A percentile compares a stretch with the other conserved stretches of the same genome.
Conservation (phyloP, 495 filamentous ascomycete genomes). For the Lasiosphaeris hirsuta region DNA sequence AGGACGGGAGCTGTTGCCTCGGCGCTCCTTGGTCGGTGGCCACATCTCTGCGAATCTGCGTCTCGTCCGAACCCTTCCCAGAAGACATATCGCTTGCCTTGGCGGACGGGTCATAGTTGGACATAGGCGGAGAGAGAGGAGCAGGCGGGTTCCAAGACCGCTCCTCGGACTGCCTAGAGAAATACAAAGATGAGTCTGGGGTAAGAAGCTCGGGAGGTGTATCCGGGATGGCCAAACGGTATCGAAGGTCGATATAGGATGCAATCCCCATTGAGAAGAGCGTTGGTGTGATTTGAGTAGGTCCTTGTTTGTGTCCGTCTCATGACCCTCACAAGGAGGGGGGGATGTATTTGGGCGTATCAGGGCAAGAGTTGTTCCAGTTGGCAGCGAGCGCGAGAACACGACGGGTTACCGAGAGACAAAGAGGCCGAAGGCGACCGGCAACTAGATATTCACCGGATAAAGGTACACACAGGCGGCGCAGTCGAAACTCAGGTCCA, state of each 20-base stretch:
- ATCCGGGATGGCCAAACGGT: constrained; percentile 39
- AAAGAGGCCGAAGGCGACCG: constrained; percentile 18
- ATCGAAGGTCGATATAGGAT: constrained; percentile 42
- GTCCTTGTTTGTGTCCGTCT: constrained; percentile 18
- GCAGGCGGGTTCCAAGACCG: constrained; percentile 33
- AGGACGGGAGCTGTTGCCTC: constrained; percentile 48
- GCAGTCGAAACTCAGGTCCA: constrained; percentile 25
- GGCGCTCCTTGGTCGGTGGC: constrained; percentile 23
- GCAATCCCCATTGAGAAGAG: constrained; percentile 49
- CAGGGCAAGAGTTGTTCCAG: not conserved
- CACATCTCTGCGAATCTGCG: constrained; percentile 31
- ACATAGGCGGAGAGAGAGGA: constrained; percentile 49
- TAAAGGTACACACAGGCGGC: constrained; percentile 34
- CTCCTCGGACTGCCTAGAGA: constrained; percentile 38
- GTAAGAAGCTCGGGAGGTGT: constrained; percentile 45
- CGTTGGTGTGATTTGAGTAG: constrained; percentile 11
- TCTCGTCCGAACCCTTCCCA: constrained; percentile 34
- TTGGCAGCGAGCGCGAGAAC: constrained; percentile 7
- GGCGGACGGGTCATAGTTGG: constrained; percentile 47
- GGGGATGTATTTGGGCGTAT: not conserved
- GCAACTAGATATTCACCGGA: constrained; percentile 34
- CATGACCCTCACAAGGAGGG: constrained; percentile 18
- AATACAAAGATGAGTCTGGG: constrained; percentile 39
- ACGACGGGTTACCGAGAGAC: constrained; percentile 15
- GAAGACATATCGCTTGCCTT: constrained; percentile 41